Evolutionary conservation across 257 asterid species (phyloP), one percentile per base, ranked within the genome.

Genomic region (Gardenia jasminoides): DNA sequence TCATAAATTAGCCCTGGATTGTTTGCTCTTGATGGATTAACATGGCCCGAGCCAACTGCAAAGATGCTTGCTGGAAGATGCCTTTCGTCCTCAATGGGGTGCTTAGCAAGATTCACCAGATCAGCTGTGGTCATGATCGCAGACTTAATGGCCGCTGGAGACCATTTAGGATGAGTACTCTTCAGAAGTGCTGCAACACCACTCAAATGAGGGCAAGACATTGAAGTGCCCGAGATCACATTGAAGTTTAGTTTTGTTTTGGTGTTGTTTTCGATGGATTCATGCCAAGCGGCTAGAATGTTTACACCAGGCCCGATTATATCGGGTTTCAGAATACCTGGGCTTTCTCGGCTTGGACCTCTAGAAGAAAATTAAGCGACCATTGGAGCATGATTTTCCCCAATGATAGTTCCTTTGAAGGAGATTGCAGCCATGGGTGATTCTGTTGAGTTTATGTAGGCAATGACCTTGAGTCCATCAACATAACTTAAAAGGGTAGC

Each of bases 281-380:
- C 10, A 33, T 41, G 30, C 77, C 77, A 73, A 3, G 30, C 77
- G 8, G 77, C 77, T 10, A 73, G 48, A 50, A 73, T 73, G 66
- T 73, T 73, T 3, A 73, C 77, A 9, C 77, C 77, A 36, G 77
- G 66, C 26, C 77, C 77, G 8, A 73, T 54, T 52, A 73, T 73
- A 58, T 73, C 77, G 1, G 77, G 77, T 48, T 73, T 73, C 28
- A 73, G 48, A 58, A 73, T 73, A 50, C 77, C 77, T 1, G 66
- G 66, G 66, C 66, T 73, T 17, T 28, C 66, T 0, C 0, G 9
- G 54, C 77, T 52, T 2, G 77, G 77, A 36, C 77, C 77, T 46
- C 77, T 54, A 65, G 77, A 73, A 20, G 77, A 73, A 52, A 73
- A 73, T 0, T 7, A 6, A 0, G 77, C 77, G 1, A 73, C 67